phyloP scores from a whole-genome alignment of 2,329 filamentous ascomycete species.

The Ascochyta fabae region DNA sequence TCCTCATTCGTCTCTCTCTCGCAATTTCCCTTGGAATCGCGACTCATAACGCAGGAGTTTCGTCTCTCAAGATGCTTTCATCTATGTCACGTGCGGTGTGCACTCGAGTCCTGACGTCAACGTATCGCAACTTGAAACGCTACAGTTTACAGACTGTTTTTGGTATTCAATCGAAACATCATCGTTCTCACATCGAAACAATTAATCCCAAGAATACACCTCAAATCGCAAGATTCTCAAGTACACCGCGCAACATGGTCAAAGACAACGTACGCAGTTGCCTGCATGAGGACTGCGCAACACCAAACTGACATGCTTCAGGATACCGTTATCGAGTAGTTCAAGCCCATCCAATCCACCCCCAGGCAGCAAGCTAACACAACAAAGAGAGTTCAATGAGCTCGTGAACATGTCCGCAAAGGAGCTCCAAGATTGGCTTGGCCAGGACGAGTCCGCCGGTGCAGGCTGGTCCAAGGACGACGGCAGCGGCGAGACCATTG shows the following conservation, averaged over 20 bases:
- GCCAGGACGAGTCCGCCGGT: constrained; percentile 62
- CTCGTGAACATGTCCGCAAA: constrained; percentile 69
- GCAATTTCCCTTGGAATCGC: background rate
- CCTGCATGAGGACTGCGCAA: no score
- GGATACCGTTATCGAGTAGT: constrained; percentile 57
- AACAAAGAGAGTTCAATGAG: constrained; percentile 65
- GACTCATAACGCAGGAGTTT: background rate
- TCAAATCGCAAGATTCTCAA: background rate
- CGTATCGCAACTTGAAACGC: background rate
- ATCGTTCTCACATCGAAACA: background rate
- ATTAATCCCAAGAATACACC: background rate
- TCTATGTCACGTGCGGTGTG: constrained; percentile 2
- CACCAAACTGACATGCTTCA: no score
- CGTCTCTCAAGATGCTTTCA: background rate
- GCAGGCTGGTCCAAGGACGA: constrained; percentile 66
- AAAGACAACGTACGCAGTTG: constrained; percentile 50
- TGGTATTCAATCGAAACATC: background rate
- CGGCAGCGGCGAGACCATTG: constrained; percentile 65
- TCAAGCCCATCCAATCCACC: background rate
- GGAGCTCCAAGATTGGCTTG: constrained; percentile 68
- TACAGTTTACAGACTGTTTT: background rate
- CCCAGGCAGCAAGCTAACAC: background rate
- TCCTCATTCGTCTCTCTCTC: background rate
- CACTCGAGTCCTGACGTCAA: constrained; percentile 6
- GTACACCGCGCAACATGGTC: constrained; percentile 51